These are phyloP conservation scores for Typha latifolia DNA, from an alignment of 176 grass and related monocot genomes.

Conservation along the genomic window DNA sequence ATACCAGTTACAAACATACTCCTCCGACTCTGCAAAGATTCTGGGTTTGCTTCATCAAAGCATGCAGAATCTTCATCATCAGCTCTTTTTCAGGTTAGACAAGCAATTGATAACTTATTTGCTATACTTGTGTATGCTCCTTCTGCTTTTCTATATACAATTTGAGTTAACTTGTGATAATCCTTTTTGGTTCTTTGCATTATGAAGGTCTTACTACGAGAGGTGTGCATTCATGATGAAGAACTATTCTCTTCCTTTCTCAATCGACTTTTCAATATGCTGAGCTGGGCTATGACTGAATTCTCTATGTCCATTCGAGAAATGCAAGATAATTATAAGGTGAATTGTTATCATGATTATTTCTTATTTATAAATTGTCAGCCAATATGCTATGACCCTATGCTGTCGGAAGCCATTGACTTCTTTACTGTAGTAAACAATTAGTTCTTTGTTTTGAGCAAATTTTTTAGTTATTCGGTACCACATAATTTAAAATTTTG, in stretches of 20 bases:
- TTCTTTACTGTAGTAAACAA: neutral
- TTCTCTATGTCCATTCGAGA: slow-evolving; percentile 84
- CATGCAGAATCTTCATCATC: slow-evolving; percentile 62
- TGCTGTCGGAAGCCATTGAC: neutral
- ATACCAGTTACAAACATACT: slow-evolving; percentile 81
- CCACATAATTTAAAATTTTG: no score
- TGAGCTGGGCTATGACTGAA: slow-evolving; percentile 90
- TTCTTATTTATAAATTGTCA: neutral
- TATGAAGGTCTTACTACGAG: slow-evolving; percentile 55
- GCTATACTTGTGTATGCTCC: neutral
- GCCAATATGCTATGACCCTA: neutral
- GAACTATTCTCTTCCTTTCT: slow-evolving; percentile 69
- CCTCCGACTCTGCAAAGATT: slow-evolving; percentile 63
- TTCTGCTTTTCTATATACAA: neutral
- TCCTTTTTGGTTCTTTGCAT: slow-evolving; percentile 8
- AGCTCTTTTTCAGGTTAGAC: slow-evolving; percentile 59
- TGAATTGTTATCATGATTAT: slow-evolving; percentile 12
- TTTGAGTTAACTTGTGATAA: slow-evolving; percentile 3
- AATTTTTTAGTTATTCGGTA: no score
- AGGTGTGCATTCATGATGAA: slow-evolving; percentile 63
- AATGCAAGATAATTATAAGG: slow-evolving; percentile 89
- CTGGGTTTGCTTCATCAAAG: slow-evolving; percentile 66
- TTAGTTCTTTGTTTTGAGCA: no score
- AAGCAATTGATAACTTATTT: neutral
- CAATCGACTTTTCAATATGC: slow-evolving; percentile 77